These are phyloP conservation scores for Globisporangium irregulare DNA, from an alignment of 352 stramenopile genomes.

Conservation along the genomic window DNA sequence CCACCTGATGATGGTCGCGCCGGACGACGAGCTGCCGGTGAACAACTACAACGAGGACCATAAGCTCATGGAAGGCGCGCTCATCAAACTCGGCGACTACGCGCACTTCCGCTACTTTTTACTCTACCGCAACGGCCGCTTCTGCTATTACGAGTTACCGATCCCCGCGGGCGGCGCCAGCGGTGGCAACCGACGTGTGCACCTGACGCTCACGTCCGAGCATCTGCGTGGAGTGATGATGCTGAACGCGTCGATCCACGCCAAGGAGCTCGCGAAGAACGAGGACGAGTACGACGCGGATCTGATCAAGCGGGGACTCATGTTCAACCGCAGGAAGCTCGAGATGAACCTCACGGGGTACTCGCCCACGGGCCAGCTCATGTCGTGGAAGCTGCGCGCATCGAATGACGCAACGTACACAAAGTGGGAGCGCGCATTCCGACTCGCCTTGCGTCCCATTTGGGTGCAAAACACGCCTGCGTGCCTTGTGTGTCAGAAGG, in stretches of 20 bases:
- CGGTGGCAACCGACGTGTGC: constrained; percentile 35
- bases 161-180: constrained; percentile 35
- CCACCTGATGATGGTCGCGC: constrained; percentile 14
- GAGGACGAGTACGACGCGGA: constrained; percentile 74
- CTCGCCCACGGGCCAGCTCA: constrained; percentile 71
- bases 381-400: constrained; percentile 76
- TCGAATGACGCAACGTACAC: constrained; percentile 66
- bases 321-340: constrained; percentile 79
- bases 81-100: constrained; percentile 87
- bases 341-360: constrained; percentile 84
- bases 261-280: constrained; percentile 56
- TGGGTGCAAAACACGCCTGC: constrained; percentile 75
- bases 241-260: constrained; percentile 71
- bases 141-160: constrained; percentile 87
- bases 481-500: constrained; percentile 74
- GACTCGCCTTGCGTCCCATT: constrained; percentile 68
- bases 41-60: constrained; percentile 84
- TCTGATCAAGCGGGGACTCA: constrained; percentile 61
- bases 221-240: constrained; percentile 83
- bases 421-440: constrained; percentile 82
- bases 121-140: constrained; percentile 75
- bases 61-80: constrained; percentile 82
- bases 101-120: constrained; percentile 86
- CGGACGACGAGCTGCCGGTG: constrained; percentile 45
- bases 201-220: constrained; percentile 74